Conservation (phyloP, 305 asterid genomes). For the Ruellia speciosa region DNA sequence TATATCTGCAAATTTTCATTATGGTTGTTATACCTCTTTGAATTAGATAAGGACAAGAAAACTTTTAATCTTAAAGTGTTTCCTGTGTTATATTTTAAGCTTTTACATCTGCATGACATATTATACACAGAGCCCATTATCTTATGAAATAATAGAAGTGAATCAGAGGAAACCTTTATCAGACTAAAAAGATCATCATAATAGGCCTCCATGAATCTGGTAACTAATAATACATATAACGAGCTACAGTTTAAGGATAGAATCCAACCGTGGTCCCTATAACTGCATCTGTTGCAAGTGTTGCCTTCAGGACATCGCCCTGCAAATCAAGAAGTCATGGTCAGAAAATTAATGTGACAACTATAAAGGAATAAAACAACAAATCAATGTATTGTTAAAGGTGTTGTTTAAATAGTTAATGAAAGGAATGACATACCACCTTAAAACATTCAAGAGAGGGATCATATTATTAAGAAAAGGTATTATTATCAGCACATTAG, state of each 20-base stretch:
- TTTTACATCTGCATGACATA: background rate
- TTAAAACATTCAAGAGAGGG: background rate
- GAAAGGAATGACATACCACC: background rate
- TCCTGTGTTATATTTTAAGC: background rate
- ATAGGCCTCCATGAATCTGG: constrained; percentile 4
- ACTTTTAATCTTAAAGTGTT: background rate
- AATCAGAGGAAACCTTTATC: constrained; percentile 5
- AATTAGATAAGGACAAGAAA: background rate
- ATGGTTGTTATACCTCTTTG: constrained; percentile 3
- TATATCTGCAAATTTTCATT: background rate
- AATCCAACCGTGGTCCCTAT: constrained; percentile 70
- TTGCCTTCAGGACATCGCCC: constrained; percentile 84
- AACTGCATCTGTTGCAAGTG: constrained; percentile 86
- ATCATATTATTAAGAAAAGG: constrained; percentile 13
- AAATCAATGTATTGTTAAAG: background rate
- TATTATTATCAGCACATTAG: background rate
- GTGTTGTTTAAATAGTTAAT: constrained; percentile 10
- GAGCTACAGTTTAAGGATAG: constrained; percentile 17
- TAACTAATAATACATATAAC: background rate
- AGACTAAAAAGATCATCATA: constrained; percentile 4
- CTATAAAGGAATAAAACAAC: constrained; percentile 12
- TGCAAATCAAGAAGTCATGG: constrained; percentile 27
- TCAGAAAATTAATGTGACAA: constrained; percentile 11
- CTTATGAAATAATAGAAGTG: background rate
- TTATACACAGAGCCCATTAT: background rate